Evolutionary conservation across 176 grass and related monocot genomes (phyloP), one percentile per base, ranked within the genome.

Genomic region (Triticum dicoccoides): DNA sequence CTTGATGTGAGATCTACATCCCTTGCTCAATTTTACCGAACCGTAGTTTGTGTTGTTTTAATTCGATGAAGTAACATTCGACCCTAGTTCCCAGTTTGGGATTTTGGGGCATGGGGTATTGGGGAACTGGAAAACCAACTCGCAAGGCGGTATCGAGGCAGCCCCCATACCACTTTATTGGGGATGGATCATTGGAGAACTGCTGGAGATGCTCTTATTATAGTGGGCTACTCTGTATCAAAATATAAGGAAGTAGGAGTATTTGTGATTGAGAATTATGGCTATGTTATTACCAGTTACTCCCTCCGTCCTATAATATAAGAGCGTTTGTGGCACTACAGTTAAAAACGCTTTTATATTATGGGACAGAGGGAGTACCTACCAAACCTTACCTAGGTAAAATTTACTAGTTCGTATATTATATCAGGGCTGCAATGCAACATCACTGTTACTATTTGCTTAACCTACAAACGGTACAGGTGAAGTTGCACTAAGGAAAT

Each of bases 1-100:
- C 30, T 85, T 27, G 18, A 93, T 77, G 87, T 92, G 62, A 92
- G 87, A 30, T 29, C 77, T 59, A 49, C 13, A 52, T 52, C 44
- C 29, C 45, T 20, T 76, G 13, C 20, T 65, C 52, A 25, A 9
- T 10, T 45, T 29, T 42, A 72, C 20, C 37, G 24, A 12, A 72
- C 21, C 37, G 9, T 41, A 0, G 20, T 41, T 72, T 12, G 69
- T 42, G 18, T 39, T 71, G 9, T 39, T 38, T 20, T 33, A 7
- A 3, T 38, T 34, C 42, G 27, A 51, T 58, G 27, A 51, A 33
- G 6, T n/a, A 41, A 17, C 29, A 62, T 30, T 37, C 8, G 44
- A 30, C 59, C 30, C 14, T 27, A 49, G 5, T 25, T 67, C 45
- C 23, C 2, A 54, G 23, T 49, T 0, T 52, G 2, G 62, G 52